Conservation (phyloP, 495 filamentous ascomycete species). For the Hypoxylon perforatum region DNA sequence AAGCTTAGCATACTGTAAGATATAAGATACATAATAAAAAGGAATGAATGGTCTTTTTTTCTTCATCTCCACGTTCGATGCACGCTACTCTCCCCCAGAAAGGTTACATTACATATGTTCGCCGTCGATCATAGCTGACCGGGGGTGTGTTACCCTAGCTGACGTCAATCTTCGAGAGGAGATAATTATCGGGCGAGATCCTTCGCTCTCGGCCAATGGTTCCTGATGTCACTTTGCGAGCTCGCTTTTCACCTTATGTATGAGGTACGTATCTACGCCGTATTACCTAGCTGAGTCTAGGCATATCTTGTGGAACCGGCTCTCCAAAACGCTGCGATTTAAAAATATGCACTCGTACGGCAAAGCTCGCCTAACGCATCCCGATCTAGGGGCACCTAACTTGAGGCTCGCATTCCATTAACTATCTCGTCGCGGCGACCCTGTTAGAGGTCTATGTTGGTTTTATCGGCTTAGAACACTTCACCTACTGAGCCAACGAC, state of each 20-base stretch:
- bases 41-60: too few relatives aligned
- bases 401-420: background rate
- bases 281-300: constrained; percentile 1
- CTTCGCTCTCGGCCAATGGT: constrained; percentile 1
- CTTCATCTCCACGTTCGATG: background rate
- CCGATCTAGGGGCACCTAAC: too few relatives aligned
- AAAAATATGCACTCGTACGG: background rate
- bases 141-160: background rate
- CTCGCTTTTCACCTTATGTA: background rate
- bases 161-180: constrained; percentile 2
- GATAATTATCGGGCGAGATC: background rate
- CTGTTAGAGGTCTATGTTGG: background rate
- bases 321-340: background rate
- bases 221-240: constrained; percentile 2
- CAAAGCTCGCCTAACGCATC: background rate
- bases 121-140: background rate
- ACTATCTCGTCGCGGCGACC: background rate
- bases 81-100: background rate
- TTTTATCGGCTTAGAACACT: background rate
- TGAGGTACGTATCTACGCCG: background rate
- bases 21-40: too few relatives aligned
- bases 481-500: too few relatives aligned
- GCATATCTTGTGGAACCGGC: background rate
- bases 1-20: too few relatives aligned
- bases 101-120: constrained; percentile 3